Evolutionary conservation across 2,329 filamentous ascomycete species (phyloP).

Genomic region (Penicillium aurantiogriseum): DNA sequence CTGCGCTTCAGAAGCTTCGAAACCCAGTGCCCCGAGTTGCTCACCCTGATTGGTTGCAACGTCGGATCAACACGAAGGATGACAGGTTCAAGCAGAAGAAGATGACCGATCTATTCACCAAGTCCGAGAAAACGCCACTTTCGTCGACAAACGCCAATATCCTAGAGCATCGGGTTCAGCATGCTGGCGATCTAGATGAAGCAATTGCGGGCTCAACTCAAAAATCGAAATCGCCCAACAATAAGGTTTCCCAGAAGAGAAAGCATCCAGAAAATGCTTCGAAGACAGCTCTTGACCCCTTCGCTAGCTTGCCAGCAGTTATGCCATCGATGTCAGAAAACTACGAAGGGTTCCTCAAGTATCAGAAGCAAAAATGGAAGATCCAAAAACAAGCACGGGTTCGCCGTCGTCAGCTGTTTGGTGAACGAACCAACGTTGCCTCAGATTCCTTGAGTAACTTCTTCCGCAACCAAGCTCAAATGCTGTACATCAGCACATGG

Average conservation of each 20-base stretch:
- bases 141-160: slow-evolving; percentile 68
- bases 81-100: slow-evolving; percentile 99
- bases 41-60: slow-evolving; percentile 95
- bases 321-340: slow-evolving; percentile 86
- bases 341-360: slow-evolving; percentile 82
- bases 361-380: slow-evolving; percentile 99
- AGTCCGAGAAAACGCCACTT: slow-evolving; percentile 62
- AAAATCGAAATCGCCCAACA: slow-evolving; percentile 63
- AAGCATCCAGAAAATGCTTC: slow-evolving; percentile 67
- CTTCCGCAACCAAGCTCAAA: slow-evolving; percentile 89
- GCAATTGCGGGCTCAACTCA: slow-evolving; percentile 63
- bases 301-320: slow-evolving; percentile 72
- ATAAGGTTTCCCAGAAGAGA: slow-evolving; percentile 60
- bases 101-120: slow-evolving; percentile 84
- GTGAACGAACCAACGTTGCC: slow-evolving; percentile 67
- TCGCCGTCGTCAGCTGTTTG: slow-evolving; percentile 86
- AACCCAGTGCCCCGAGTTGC: slow-evolving; percentile 92
- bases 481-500: slow-evolving; percentile 90
- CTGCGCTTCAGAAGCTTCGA: slow-evolving; percentile 87
- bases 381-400: slow-evolving; percentile 88
- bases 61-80: slow-evolving; percentile 89
- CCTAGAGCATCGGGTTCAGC: slow-evolving; percentile 55
- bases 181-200: slow-evolving; percentile 73
- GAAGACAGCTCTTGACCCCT: slow-evolving; percentile 69
- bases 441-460: slow-evolving; percentile 64